These are phyloP conservation scores for Magnolia sinica DNA, from an alignment of 164 flowering plant genomes.

Conservation along the genomic window DNA sequence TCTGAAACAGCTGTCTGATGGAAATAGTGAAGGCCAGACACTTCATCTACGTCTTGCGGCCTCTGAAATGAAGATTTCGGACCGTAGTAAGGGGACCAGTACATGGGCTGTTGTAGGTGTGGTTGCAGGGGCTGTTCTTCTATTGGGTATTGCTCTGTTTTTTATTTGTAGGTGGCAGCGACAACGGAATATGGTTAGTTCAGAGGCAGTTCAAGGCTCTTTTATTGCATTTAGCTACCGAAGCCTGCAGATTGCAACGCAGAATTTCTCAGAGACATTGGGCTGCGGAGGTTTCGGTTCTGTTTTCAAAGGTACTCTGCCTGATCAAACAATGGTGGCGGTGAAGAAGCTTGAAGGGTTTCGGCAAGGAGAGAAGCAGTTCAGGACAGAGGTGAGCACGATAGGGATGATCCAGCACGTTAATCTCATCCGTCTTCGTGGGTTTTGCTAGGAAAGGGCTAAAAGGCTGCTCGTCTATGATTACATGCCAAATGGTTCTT, in stretches of 20 bases:
- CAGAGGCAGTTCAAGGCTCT: slow-evolving; percentile 28
- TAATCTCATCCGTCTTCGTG: slow-evolving; percentile 52
- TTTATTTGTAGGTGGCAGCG: slow-evolving; percentile 12
- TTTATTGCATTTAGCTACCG: slow-evolving; percentile 33
- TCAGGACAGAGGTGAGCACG: slow-evolving; percentile 59
- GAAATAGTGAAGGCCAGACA: neutral
- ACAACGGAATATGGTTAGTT: slow-evolving; percentile 11
- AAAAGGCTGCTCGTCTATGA: slow-evolving; percentile 48
- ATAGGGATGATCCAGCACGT: slow-evolving; percentile 63
- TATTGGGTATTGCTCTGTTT: slow-evolving; percentile 16
- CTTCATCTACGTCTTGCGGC: neutral
- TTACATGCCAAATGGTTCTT: slow-evolving; percentile 54
- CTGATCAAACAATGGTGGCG: slow-evolving; percentile 34
- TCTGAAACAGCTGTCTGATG: neutral
- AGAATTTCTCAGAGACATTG: slow-evolving; percentile 47
- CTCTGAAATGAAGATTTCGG: slow-evolving; percentile 1
- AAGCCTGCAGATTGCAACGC: slow-evolving; percentile 46
- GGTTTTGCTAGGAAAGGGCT: slow-evolving; percentile 48
- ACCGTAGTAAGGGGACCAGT: slow-evolving; percentile 7
- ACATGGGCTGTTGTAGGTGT: slow-evolving; percentile 20
- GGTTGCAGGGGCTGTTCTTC: slow-evolving; percentile 10
- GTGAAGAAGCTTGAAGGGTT: slow-evolving; percentile 49
- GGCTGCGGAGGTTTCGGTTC: slow-evolving; percentile 59
- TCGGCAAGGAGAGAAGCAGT: slow-evolving; percentile 57
- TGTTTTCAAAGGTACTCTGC: slow-evolving; percentile 47